These are phyloP conservation scores for Solanum ossicruentum DNA, from an alignment of 257 asterid species.

Conservation along the genomic window DNA sequence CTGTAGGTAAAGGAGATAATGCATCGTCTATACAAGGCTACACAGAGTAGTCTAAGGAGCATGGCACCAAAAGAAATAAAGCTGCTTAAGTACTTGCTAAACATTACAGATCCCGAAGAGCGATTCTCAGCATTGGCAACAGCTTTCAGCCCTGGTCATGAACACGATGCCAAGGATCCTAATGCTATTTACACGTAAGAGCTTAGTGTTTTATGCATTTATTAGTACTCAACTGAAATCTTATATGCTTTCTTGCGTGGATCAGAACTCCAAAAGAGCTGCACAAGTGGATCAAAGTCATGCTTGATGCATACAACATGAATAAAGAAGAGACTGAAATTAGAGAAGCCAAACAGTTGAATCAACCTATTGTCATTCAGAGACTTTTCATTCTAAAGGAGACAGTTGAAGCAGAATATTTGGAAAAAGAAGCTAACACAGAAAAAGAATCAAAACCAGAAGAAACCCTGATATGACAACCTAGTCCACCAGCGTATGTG, in stretches of 20 bases:
- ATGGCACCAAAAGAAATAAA: constrained; percentile 86
- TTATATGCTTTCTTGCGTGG: background rate
- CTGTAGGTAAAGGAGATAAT: constrained; percentile 82
- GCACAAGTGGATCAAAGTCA: constrained; percentile 81
- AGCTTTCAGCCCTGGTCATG: constrained; percentile 87
- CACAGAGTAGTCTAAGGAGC: constrained; percentile 73
- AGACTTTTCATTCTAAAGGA: constrained; percentile 80
- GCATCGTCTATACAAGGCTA: constrained; percentile 74
- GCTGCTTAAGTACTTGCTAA: constrained; percentile 63
- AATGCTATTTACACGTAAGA: constrained; percentile 68
- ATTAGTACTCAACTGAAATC: background rate
- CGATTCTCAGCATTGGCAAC: constrained; percentile 86
- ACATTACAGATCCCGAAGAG: constrained; percentile 89
- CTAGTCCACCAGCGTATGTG: background rate
- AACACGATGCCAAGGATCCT: constrained; percentile 47
- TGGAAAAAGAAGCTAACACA: constrained; percentile 30
- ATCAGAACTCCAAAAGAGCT: constrained; percentile 85
- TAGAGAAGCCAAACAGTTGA: constrained; percentile 76
- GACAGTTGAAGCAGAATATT: constrained; percentile 77
- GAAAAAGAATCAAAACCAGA: constrained; percentile 18
- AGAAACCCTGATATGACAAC: constrained; percentile 4
- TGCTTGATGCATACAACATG: constrained; percentile 88
- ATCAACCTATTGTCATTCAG: constrained; percentile 74
- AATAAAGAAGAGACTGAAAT: constrained; percentile 77
- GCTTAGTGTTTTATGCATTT: background rate